These are phyloP conservation scores for Talaromyces rugulosus DNA, from an alignment of 2,329 filamentous ascomycete species.

Conservation along the genomic window DNA sequence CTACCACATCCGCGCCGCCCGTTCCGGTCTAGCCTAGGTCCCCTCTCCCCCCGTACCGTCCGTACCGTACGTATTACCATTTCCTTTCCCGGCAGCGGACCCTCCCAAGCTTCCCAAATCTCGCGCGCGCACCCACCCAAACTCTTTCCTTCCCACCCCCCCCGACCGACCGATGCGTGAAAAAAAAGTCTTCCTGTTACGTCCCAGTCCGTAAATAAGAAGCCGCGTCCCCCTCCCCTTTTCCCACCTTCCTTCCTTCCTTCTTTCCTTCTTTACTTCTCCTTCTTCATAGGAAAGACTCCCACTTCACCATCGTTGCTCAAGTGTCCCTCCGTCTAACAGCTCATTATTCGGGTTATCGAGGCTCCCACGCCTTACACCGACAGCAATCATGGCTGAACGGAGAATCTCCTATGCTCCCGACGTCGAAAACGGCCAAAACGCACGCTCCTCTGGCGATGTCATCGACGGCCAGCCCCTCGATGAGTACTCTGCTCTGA, in stretches of 20 bases:
- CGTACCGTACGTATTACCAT: neutral
- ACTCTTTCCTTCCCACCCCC: conserved; percentile 16
- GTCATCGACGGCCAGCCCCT: conserved; percentile 17
- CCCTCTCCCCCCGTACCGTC: too few relatives aligned
- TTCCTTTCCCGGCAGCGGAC: conserved; percentile 2
- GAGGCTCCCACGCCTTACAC: conserved; percentile 32
- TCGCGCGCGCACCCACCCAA: conserved; percentile 9
- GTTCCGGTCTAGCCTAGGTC: too few relatives aligned
- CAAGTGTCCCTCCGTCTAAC: conserved; percentile 22
- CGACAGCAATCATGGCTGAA: conserved; percentile 40
- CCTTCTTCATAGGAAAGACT: conserved; percentile 31
- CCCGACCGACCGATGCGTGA: conserved; percentile 29
- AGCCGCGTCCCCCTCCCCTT: conserved; percentile 6
- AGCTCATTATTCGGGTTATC: conserved; percentile 24
- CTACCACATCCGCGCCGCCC: too few relatives aligned
- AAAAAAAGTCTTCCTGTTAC: conserved; percentile 13
- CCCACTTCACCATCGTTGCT: conserved; percentile 35
- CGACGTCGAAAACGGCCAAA: conserved; percentile 40
- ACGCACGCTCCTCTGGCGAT: conserved; percentile 27
- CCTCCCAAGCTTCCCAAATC: neutral
- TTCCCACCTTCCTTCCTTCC: conserved; percentile 5
- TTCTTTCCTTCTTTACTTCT: conserved; percentile 18
- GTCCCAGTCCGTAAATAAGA: conserved; percentile 11
- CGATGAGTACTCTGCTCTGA: conserved; percentile 60
- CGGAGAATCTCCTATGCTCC: conserved; percentile 43